phyloP scores from a whole-genome alignment of 1,284 basidiomycete species.

The Mycena sp. region DNA sequence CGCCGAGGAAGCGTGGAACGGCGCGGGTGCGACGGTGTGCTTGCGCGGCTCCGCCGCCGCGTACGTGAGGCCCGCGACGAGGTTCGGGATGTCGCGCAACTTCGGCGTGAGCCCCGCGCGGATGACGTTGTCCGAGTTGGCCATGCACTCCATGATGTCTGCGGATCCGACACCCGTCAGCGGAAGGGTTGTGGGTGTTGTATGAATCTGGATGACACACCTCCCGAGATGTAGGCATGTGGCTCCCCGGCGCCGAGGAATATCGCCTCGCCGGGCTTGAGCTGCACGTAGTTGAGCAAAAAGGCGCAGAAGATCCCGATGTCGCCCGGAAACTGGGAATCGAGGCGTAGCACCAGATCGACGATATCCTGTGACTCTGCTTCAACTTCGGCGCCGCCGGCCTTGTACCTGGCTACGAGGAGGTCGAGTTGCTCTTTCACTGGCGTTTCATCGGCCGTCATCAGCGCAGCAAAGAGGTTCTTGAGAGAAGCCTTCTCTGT shows the following conservation, averaged over 20 bases:
- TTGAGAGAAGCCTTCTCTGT: conserved; percentile 72
- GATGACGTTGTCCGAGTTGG: conserved; percentile 98
- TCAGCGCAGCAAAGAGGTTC: conserved; percentile 83
- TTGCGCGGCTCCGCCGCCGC: conserved; percentile 71
- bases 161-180: conserved; percentile 6
- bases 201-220: conserved; percentile 51
- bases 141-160: conserved; percentile 99
- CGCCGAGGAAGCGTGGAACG: conserved; percentile 52
- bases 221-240: conserved; percentile 95
- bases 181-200: neutral
- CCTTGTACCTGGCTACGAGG: conserved; percentile 74
- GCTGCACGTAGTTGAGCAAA: conserved; percentile 86
- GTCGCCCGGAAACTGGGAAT: conserved; percentile 90
- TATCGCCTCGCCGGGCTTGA: conserved; percentile 89
- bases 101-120: conserved; percentile 98
- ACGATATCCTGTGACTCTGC: conserved; percentile 58
- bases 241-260: conserved; percentile 97
- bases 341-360: conserved; percentile 77
- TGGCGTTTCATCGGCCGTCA: conserved; percentile 70
- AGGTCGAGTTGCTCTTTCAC: conserved; percentile 65
- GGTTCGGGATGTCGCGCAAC: conserved; percentile 90
- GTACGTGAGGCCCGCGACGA: conserved; percentile 92
- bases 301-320: conserved; percentile 96
- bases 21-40: conserved; percentile 73
- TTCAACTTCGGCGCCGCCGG: conserved; percentile 44